Evolutionary conservation across 2,329 filamentous ascomycete species (phyloP).

Genomic region (Grosmannia serpens): DNA sequence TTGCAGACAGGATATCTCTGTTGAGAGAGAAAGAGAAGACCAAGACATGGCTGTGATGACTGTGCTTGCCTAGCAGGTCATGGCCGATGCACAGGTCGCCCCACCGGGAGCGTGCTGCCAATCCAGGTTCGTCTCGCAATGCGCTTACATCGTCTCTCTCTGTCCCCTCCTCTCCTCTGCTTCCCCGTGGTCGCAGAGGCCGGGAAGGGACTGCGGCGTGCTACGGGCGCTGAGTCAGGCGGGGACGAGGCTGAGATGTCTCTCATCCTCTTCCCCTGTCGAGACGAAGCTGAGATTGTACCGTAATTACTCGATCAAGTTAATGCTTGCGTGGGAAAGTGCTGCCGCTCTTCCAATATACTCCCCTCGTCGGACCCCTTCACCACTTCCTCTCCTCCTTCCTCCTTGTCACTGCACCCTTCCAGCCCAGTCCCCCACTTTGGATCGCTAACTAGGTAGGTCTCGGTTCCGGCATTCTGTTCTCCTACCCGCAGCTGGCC

Average conservation of each 20-base stretch:
- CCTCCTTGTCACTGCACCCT: slow-evolving; percentile 1
- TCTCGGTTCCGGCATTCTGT: slow-evolving; percentile 73
- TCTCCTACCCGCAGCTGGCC: slow-evolving; percentile 70
- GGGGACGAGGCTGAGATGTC: slow-evolving; percentile 13
- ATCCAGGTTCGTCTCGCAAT: slow-evolving; percentile 11
- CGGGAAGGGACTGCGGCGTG: slow-evolving; percentile 47
- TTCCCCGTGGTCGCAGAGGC: background rate
- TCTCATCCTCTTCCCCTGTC: slow-evolving; percentile 5
- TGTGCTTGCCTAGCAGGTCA: background rate
- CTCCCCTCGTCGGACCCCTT: slow-evolving; percentile 9
- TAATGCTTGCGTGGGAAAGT: slow-evolving; percentile 98
- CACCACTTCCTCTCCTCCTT: slow-evolving; percentile 7
- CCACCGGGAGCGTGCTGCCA: background rate
- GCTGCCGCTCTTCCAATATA: slow-evolving; percentile 58
- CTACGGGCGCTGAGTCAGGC: slow-evolving; percentile 70
- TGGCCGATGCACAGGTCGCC: background rate
- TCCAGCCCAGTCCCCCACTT: slow-evolving; percentile 9
- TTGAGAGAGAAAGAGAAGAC: background rate
- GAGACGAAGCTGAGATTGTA: slow-evolving; percentile 82
- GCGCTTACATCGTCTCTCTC: slow-evolving; percentile 8
- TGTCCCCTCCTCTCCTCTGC: slow-evolving; percentile 1
- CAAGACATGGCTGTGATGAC: background rate
- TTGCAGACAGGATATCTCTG: no score
- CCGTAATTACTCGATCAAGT: slow-evolving; percentile 96
- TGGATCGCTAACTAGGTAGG: slow-evolving; percentile 43